phyloP scores from a whole-genome alignment of 495 filamentous ascomycete species.

The Hyaloscypha bicolor region DNA sequence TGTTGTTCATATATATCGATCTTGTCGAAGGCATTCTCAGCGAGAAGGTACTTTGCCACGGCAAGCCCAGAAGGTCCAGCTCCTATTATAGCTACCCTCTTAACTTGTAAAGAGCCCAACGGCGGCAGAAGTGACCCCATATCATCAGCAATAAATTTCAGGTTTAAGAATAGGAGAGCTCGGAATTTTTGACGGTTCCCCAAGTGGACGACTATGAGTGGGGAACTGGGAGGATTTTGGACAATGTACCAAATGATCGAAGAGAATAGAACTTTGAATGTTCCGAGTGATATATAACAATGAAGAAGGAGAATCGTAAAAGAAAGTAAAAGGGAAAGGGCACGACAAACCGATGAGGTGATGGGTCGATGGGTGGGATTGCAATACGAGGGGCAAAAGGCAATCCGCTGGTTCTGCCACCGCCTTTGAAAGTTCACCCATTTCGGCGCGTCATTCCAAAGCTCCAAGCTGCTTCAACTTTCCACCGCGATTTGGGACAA shows the following conservation, averaged over 20 bases:
- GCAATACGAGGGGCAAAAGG: too few species aligned
- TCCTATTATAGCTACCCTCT: conserved; percentile 66
- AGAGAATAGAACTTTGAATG: too few species aligned
- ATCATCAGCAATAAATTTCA: neutral
- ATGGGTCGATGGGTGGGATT: too few species aligned
- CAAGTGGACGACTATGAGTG: neutral
- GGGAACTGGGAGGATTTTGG: neutral
- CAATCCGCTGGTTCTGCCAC: too few species aligned
- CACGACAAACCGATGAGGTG: too few species aligned
- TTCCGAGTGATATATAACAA: too few species aligned
- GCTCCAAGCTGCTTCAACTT: neutral
- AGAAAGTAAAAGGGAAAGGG: too few species aligned
- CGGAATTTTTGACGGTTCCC: neutral
- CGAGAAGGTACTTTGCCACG: conserved; percentile 71
- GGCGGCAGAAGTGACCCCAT: conserved; percentile 22
- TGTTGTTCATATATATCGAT: conserved; percentile 86
- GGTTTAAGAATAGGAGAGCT: neutral
- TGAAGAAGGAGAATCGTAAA: too few species aligned
- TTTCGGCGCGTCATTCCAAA: too few species aligned
- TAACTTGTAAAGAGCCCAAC: conserved; percentile 35
- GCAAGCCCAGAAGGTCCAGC: conserved; percentile 70
- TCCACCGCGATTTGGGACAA: neutral
- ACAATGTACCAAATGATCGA: too few species aligned
- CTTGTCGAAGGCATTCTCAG: conserved; percentile 67
- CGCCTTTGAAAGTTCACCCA: too few species aligned